These are phyloP conservation scores for Quercus cerris DNA, from an alignment of 306 rosid genomes.

Conservation along the genomic window DNA sequence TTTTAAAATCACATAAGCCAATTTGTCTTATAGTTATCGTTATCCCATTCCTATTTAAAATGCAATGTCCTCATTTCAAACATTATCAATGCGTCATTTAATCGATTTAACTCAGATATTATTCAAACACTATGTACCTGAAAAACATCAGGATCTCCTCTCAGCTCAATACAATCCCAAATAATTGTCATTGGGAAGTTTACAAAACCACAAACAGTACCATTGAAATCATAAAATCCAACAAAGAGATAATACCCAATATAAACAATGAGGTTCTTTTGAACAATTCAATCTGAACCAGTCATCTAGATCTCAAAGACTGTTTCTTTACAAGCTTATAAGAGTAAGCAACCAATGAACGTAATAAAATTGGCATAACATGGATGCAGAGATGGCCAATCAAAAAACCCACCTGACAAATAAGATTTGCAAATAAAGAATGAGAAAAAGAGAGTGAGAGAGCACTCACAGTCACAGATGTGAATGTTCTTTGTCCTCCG, in stretches of 20 bases:
- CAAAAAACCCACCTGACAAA: neutral
- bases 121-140: neutral
- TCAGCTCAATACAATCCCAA: neutral
- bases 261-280: neutral
- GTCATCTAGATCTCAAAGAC: neutral
- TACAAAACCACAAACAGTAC: neutral
- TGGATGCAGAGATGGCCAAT: neutral
- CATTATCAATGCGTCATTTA: neutral
- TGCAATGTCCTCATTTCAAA: neutral
- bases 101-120: neutral
- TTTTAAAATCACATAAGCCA: neutral
- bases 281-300: neutral
- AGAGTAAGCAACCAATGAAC: neutral
- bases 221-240: neutral
- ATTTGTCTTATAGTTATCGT: neutral
- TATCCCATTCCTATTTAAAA: neutral
- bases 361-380: neutral
- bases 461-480: conserved; percentile 37
- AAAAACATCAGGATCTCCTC: neutral
- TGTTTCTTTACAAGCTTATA: neutral
- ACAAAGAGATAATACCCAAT: neutral
- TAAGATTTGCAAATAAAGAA: conserved; percentile 8
- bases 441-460: conserved; percentile 2
- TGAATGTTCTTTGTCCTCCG: conserved; percentile 6
- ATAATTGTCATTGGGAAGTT: neutral